A percentile compares a stretch with the other conserved stretches of the same genome.
Conservation (phyloP, 768 basidiomycete genomes). For the Lentinula raphanica region DNA sequence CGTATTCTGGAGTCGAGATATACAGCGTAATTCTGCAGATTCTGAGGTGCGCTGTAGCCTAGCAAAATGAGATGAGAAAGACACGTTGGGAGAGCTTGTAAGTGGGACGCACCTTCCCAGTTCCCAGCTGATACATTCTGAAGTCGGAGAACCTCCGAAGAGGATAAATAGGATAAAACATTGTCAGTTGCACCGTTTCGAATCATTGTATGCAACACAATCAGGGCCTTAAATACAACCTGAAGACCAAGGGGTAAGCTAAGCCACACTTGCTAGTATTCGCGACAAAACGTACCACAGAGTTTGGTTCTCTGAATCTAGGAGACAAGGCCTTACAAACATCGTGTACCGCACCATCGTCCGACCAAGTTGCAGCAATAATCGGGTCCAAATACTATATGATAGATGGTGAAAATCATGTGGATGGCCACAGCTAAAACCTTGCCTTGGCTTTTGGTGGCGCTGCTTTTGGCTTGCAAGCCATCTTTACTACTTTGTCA, state of each 20-base stretch:
- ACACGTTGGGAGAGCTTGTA: neutral
- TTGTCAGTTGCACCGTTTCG: slow-evolving; percentile 95
- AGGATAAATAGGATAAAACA: slow-evolving; percentile 76
- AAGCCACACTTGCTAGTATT: neutral
- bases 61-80: slow-evolving; percentile 4
- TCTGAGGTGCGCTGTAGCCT: slow-evolving; percentile 86
- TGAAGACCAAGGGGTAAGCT: slow-evolving; percentile 26
- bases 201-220: slow-evolving; percentile 95
- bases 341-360: slow-evolving; percentile 90
- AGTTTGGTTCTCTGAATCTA: slow-evolving; percentile 87
- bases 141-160: slow-evolving; percentile 75
- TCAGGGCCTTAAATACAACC: slow-evolving; percentile 97
- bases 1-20: slow-evolving; percentile 89
- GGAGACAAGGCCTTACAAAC: slow-evolving; percentile 86
- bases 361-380: slow-evolving; percentile 93
- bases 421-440: slow-evolving; percentile 1
- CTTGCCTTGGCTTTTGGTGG: slow-evolving; percentile 91
- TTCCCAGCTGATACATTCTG: slow-evolving; percentile 74
- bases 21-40: slow-evolving; percentile 78
- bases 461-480: slow-evolving; percentile 95
- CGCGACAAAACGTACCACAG: slow-evolving; percentile 59
- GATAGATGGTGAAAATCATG: slow-evolving; percentile 6
- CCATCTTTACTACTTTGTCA: slow-evolving; percentile 92
- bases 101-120: slow-evolving; percentile 76
- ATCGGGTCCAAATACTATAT: slow-evolving; percentile 95